Percentiles rank a stretch among this genome's conserved stretches.
Conservation (phyloP, 139 green algal genomes). For the Volvox reticuliferus region DNA sequence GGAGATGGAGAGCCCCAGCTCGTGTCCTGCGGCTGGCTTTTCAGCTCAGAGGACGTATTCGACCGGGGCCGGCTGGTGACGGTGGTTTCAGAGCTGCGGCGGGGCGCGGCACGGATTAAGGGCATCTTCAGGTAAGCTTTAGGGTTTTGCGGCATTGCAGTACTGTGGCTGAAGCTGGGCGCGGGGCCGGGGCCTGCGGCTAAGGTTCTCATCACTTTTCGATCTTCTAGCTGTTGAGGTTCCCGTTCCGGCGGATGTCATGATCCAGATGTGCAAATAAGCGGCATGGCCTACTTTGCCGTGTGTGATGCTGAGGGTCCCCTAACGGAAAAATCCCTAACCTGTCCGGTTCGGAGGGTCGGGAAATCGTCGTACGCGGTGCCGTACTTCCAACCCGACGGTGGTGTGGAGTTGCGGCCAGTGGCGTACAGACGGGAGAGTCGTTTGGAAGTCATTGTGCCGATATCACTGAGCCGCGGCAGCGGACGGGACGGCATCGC, state of each 20-base stretch:
- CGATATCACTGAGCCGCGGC: background rate
- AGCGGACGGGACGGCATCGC: too few species aligned
- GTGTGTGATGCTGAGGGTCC: too few species aligned
- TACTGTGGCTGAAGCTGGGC: too few species aligned
- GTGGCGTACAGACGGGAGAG: slow-evolving; percentile 45
- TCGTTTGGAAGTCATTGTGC: slow-evolving; percentile 32
- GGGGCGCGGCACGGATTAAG: slow-evolving; percentile 53
- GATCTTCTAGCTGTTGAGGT: too few species aligned
- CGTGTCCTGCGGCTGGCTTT: slow-evolving; percentile 65
- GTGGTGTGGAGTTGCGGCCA: background rate
- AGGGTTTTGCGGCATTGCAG: too few species aligned
- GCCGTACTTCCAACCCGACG: slow-evolving; percentile 13
- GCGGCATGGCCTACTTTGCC: too few species aligned
- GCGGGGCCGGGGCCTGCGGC: too few species aligned
- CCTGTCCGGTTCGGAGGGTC: background rate
- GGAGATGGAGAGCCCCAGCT: background rate
- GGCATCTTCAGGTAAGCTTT: slow-evolving; percentile 59
- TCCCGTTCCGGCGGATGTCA: too few species aligned
- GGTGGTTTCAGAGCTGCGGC: slow-evolving; percentile 47
- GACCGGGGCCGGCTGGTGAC: slow-evolving; percentile 37
- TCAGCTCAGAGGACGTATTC: slow-evolving; percentile 59
- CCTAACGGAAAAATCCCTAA: too few species aligned
- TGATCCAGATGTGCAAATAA: too few species aligned
- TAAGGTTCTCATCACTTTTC: background rate
- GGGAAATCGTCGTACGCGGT: slow-evolving; percentile 36